phyloP scores from a whole-genome alignment of 2,329 filamentous ascomycete species.

The Penicillium fuscoglaucum region DNA sequence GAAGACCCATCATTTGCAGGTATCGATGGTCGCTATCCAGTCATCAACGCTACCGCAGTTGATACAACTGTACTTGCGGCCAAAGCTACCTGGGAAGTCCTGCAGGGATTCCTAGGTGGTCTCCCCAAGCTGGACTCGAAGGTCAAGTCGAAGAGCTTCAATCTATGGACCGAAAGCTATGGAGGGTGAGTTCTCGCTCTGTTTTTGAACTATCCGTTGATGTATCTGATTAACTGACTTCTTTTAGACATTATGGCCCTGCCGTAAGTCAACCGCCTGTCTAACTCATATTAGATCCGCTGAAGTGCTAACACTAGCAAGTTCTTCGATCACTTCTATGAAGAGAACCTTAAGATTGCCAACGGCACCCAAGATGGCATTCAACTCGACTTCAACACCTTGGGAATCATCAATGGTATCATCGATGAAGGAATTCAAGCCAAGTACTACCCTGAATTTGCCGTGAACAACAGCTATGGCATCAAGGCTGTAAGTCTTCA shows the following conservation, averaged over 20 bases:
- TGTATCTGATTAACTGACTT: constrained; percentile 7
- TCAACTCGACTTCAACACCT: constrained; percentile 54
- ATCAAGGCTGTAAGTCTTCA: constrained; percentile 42
- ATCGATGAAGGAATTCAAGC: constrained; percentile 56
- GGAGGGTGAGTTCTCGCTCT: constrained; percentile 42
- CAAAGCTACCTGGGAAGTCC: constrained; percentile 54
- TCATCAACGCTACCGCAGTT: constrained; percentile 51
- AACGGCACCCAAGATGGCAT: constrained; percentile 52
- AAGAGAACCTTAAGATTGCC: constrained; percentile 57
- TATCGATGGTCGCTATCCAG: constrained; percentile 50
- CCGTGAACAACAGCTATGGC: constrained; percentile 57
- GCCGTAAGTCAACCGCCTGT: constrained; percentile 30
- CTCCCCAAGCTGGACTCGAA: constrained; percentile 51
- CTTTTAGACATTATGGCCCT: constrained; percentile 52
- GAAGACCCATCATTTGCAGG: constrained; percentile 46
- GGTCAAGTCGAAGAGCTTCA: constrained; percentile 56
- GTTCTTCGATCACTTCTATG: constrained; percentile 60
- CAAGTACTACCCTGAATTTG: constrained; percentile 53
- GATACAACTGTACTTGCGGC: constrained; percentile 60
- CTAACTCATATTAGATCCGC: not conserved
- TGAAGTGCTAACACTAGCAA: constrained; percentile 20
- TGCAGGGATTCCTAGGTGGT: constrained; percentile 56
- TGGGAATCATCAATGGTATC: constrained; percentile 59
- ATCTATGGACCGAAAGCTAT: constrained; percentile 60
- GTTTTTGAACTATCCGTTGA: not conserved